These are phyloP conservation scores for Spergularia azorica DNA, from an alignment of 179 eudicot species.

Conservation along the genomic window DNA sequence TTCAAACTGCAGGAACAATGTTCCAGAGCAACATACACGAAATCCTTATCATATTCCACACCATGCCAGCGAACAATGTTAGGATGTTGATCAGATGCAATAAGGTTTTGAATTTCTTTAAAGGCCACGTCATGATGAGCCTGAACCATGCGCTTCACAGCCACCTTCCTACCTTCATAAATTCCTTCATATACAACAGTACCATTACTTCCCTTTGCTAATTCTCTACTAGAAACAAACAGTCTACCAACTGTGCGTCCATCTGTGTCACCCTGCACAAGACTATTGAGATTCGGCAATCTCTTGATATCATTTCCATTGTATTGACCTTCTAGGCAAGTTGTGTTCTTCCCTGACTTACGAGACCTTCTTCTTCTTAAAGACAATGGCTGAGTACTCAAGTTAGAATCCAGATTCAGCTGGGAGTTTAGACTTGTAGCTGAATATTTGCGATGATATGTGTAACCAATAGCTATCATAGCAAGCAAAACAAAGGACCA, in stretches of 20 bases:
- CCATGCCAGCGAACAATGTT: constrained; percentile 90
- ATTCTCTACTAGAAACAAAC: constrained; percentile 62
- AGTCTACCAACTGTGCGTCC: constrained; percentile 73
- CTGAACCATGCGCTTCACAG: constrained; percentile 90
- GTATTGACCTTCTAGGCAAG: constrained; percentile 33
- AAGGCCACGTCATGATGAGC: constrained; percentile 82
- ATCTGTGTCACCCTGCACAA: constrained; percentile 35
- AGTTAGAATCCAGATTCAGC: constrained; percentile 19
- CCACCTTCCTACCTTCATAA: constrained; percentile 88
- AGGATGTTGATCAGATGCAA: constrained; percentile 82
- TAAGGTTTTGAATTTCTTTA: constrained; percentile 86
- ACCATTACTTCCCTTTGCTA: constrained; percentile 96
- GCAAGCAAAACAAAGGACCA: constrained; percentile 38
- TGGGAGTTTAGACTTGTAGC: constrained; percentile 19
- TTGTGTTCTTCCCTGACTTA: constrained; percentile 53
- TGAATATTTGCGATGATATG: constrained; percentile 24
- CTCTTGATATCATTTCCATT: constrained; percentile 37
- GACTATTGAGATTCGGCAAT: constrained; percentile 51
- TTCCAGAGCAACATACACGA: constrained; percentile 83
- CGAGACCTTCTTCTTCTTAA: constrained; percentile 67
- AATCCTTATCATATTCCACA: constrained; percentile 84
- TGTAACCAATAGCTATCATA: constrained; percentile 35
- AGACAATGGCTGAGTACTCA: constrained; percentile 34
- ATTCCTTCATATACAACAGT: constrained; percentile 89
- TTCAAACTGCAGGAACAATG: constrained; percentile 76